Evolutionary conservation across 2,329 filamentous ascomycete genomes (phyloP).

Genomic region (Pseudogymnoascus sp.): DNA sequence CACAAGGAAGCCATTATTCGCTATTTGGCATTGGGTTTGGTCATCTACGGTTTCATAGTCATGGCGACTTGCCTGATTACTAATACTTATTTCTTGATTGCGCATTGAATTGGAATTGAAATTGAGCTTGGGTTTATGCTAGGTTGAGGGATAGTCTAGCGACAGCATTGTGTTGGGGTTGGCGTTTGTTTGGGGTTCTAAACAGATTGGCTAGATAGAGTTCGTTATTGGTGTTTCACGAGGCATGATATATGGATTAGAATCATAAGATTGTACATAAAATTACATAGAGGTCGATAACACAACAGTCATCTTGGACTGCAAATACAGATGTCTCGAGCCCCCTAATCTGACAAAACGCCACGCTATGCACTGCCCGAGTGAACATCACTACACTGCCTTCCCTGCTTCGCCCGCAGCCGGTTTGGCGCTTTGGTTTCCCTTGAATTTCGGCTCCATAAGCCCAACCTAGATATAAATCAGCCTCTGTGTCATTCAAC

Average conservation of each 20-base stretch:
- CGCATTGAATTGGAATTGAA: background rate
- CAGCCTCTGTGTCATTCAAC: background rate
- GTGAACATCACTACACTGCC: slow-evolving; percentile 6
- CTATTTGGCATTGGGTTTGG: slow-evolving; percentile 63
- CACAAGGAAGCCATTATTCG: slow-evolving; percentile 53
- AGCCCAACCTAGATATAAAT: slow-evolving; percentile 22
- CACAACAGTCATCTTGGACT: slow-evolving; percentile 3
- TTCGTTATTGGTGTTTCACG: background rate
- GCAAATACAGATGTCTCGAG: background rate
- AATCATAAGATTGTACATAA: slow-evolving; percentile 9
- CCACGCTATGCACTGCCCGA: slow-evolving; percentile 11
- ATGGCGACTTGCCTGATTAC: slow-evolving; percentile 83
- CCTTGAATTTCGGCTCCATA: slow-evolving; percentile 24
- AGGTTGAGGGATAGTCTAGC: background rate
- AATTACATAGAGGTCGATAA: slow-evolving; percentile 10
- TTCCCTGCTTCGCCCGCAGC: slow-evolving; percentile 3
- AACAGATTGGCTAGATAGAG: slow-evolving; percentile 3
- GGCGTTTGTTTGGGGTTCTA: slow-evolving; percentile 1
- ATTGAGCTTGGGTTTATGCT: background rate
- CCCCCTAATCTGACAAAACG: slow-evolving; percentile 6
- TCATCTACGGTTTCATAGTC: slow-evolving; percentile 75
- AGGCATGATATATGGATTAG: background rate
- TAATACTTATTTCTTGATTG: slow-evolving; percentile 67
- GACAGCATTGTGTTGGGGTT: slow-evolving; percentile 19
- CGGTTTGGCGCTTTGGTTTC: slow-evolving; percentile 1